Base-by-base conservation (phyloP, 768 basidiomycete genomes). In the Phylloporus sp. region DNA sequence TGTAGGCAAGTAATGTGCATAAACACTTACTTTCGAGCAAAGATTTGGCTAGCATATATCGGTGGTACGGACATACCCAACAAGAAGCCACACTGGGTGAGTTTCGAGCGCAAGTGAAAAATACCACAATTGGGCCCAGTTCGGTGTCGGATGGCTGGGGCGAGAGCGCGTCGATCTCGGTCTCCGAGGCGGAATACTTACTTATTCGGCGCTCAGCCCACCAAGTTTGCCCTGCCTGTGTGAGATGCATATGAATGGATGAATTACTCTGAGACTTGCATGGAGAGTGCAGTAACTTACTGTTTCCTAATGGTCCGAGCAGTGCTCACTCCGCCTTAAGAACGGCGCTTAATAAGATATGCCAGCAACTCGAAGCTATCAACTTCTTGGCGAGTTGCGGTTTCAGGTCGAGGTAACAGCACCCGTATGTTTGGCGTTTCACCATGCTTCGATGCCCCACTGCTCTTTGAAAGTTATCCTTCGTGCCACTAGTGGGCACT, bases 61-160 rank as follows among this genome's bases (percentile, higher is more conserved):
- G 29, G 22, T 11, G 48, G 29, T 2, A 9, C 31, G n/a, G 40
- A 41, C 48, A 62, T 62, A 15, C 47, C 26, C 28, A 35, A 7
- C 20, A 22, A 31, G 44, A 32, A 32, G n/a, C 29, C 22, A n/a
- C 29, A 13, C 22, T 23, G 9, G 23, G 44, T 22, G 29, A 45
- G 22, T 6, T 45, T 32, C 15, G 9, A 23, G 29, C n/a, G 6
- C 44, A 23, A 32, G 11, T 32, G 29, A 31, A 32, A 23, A 32
- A 32, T 23, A 45, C 20, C 31, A 45, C 44, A 22, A 32, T 6
- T n/a, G 31, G 36, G 15, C 4, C 31, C 11, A 8, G 18, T 29
- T 22, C 6, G 29, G 18, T n/a, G 41, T 43, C 44, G 16, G 27
- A 27, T 18, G 12, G 20, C 29, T 23, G 24, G n/a, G n/a, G 6